Evolutionary conservation across 2,329 filamentous ascomycete genomes (phyloP).

Genomic region (Teratosphaeria gauchensis): DNA sequence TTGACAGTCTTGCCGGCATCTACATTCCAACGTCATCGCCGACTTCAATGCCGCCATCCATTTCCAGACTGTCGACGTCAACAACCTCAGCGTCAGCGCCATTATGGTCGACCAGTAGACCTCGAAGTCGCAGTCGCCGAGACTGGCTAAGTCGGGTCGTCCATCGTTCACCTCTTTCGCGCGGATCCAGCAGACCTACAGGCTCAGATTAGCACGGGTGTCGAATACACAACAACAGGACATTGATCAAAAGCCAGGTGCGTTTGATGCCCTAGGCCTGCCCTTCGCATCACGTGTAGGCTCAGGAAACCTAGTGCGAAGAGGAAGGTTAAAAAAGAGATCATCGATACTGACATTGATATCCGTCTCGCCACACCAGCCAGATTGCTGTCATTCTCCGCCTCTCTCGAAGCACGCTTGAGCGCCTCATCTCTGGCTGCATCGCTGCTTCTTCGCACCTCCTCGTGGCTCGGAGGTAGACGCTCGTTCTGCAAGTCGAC

Average conservation of each 20-base stretch:
- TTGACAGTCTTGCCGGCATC: background rate
- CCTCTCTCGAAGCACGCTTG: conserved; percentile 75
- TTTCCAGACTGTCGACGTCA: background rate
- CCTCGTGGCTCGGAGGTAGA: conserved; percentile 82
- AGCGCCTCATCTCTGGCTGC: conserved; percentile 74
- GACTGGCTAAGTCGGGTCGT: background rate
- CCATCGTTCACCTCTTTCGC: background rate
- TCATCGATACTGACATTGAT: conserved; percentile 72
- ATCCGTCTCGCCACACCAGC: conserved; percentile 81
- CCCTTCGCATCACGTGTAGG: conserved; percentile 45
- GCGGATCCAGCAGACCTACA: background rate
- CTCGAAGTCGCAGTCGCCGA: background rate
- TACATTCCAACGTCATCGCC: background rate
- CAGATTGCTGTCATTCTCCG: conserved; percentile 82
- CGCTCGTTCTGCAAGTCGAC: conserved; percentile 95
- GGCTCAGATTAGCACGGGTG: background rate
- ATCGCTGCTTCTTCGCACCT: conserved; percentile 74
- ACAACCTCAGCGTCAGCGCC: background rate
- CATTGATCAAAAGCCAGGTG: conserved; percentile 25
- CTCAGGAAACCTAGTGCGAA: background rate
- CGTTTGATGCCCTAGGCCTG: conserved; percentile 40
- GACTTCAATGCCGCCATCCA: background rate
- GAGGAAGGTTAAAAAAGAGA: background rate
- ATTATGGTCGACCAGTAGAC: background rate
- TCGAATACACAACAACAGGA: background rate